phyloP scores from a whole-genome alignment of 371 early-diverging fungal genomes.

The Rhizopus microsporus region DNA sequence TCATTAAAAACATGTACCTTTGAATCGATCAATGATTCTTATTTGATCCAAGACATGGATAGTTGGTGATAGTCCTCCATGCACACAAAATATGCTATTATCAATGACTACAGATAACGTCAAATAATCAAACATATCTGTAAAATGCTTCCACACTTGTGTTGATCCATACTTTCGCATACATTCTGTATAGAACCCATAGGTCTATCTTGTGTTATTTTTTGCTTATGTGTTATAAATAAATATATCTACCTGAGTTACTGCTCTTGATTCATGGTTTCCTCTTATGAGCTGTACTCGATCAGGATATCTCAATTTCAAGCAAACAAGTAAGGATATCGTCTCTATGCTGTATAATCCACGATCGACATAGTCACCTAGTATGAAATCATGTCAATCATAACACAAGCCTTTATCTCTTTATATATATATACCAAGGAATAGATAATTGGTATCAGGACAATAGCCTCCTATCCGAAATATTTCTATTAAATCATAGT shows the following conservation, averaged over 20 bases:
- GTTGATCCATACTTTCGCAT: slow-evolving; percentile 85
- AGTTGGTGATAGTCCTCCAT: slow-evolving; percentile 94
- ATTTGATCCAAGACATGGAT: slow-evolving; percentile 94
- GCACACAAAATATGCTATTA: slow-evolving; percentile 92
- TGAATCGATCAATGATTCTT: slow-evolving; percentile 84
- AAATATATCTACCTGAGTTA: slow-evolving; percentile 68
- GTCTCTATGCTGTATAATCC: slow-evolving; percentile 96
- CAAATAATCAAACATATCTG: slow-evolving; percentile 94
- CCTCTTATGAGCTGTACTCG: slow-evolving; percentile 93
- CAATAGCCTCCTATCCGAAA: slow-evolving; percentile 93
- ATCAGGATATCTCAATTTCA: slow-evolving; percentile 92
- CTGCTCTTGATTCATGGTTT: slow-evolving; percentile 96
- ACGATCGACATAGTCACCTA: slow-evolving; percentile 98
- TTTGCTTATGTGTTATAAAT: background rate
- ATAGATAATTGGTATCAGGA: slow-evolving; percentile 93
- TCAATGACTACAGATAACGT: slow-evolving; percentile 92
- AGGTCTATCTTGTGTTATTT: slow-evolving; percentile 58
- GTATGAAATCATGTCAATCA: background rate
- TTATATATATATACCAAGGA: slow-evolving; percentile 66
- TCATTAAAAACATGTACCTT: slow-evolving; percentile 53
- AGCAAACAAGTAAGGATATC: slow-evolving; percentile 83
- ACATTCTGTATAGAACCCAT: slow-evolving; percentile 98
- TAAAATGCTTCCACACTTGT: slow-evolving; percentile 92
- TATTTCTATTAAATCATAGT: slow-evolving; percentile 94
- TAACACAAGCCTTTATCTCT: background rate